Evolutionary conservation across 2,329 filamentous ascomycete genomes (phyloP).

Genomic region (Alternaria atra): DNA sequence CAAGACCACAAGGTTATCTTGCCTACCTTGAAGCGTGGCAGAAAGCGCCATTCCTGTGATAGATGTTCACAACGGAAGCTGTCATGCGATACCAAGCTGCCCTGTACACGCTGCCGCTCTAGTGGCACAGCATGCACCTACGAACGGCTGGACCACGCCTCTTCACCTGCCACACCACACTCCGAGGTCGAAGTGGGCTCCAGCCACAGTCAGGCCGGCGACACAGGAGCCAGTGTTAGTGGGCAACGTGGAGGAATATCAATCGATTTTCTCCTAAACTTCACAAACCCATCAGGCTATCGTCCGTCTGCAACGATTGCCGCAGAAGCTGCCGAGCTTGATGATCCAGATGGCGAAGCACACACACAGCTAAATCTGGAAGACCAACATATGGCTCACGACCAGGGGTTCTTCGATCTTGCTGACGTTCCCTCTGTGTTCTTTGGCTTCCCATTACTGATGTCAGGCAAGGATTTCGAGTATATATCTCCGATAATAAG

Average conservation of each 20-base stretch:
- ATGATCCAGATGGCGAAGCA: neutral
- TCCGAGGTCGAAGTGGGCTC: neutral
- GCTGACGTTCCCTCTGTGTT: neutral
- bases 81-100: neutral
- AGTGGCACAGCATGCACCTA: neutral
- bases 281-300: neutral
- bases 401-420: neutral
- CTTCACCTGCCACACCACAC: neutral
- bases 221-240: too few relatives aligned
- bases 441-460: neutral
- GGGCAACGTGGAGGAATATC: neutral
- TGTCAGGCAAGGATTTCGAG: neutral
- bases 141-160: neutral
- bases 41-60: neutral
- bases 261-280: neutral
- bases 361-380: neutral
- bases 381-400: neutral
- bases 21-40: neutral
- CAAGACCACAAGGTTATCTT: neutral
- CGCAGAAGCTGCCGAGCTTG: neutral
- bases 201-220: neutral
- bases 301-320: neutral
- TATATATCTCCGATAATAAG: neutral
- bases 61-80: neutral
- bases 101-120: neutral